Conservation (phyloP, 2,329 filamentous ascomycete genomes). For the Fusarium newnesense region DNA sequence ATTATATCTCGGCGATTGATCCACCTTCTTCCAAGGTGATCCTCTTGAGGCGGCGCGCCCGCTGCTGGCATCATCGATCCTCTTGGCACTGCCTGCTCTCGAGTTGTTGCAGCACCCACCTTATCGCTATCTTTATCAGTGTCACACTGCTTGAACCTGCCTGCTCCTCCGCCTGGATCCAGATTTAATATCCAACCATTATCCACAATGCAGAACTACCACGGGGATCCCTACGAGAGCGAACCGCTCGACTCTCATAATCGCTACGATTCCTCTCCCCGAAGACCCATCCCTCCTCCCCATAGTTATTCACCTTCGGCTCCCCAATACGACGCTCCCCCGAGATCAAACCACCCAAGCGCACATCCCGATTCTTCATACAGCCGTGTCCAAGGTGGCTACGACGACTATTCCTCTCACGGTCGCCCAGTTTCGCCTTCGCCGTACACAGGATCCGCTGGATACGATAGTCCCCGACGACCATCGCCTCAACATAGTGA, state of each 20-base stretch:
- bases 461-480: conserved; percentile 39
- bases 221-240: conserved; percentile 49
- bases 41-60: conserved; percentile 35
- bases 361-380: conserved; percentile 42
- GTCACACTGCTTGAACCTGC: background rate
- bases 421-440: conserved; percentile 31
- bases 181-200: conserved; percentile 14
- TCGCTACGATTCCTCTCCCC: conserved; percentile 39
- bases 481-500: conserved; percentile 35
- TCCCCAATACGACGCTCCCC: conserved; percentile 44
- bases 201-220: conserved; percentile 49
- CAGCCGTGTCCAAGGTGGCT: conserved; percentile 29
- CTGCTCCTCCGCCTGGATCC: conserved; percentile 23
- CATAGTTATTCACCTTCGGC: conserved; percentile 37
- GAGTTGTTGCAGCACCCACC: conserved; percentile 7
- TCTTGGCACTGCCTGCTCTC: conserved; percentile 23
- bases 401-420: conserved; percentile 35
- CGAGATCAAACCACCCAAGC: conserved; percentile 35
- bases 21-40: conserved; percentile 15
- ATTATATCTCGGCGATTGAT: conserved; percentile 18
- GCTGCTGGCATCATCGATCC: conserved; percentile 36
- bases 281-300: conserved; percentile 33
- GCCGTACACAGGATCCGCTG: conserved; percentile 32
- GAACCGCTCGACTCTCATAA: conserved; percentile 48
- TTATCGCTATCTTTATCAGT: conserved; percentile 1